Base-by-base conservation (phyloP, 805 yeast genomes). In the Saturnispora bothae region DNA sequence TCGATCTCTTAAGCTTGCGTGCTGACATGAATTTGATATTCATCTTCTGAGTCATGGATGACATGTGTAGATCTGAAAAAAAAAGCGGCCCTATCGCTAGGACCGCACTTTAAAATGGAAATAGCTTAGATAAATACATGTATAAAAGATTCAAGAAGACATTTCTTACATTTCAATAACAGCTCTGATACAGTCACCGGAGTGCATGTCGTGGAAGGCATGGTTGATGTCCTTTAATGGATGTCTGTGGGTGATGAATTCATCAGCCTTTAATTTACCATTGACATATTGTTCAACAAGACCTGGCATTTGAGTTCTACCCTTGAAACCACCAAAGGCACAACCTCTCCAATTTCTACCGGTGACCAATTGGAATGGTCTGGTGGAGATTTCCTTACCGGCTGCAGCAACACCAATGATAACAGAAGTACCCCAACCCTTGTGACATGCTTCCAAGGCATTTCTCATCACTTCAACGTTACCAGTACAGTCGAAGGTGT, bases 281-380 rank as follows among this genome's bases (percentile, higher is more conserved):
- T 64, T 62, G 68, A 83, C 62, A 64, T 89, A 89, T 59, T 82
- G 88, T 42, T 84, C 79, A 41, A 92, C 95, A 42, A 88, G 70
- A 16, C 77, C 84, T 36, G 95, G 96, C 68, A 92, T 73, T 68
- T 92, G 96, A 29, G 95, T 59, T 69, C 96, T 82, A 58, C 98
- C 97, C 67, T 92, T 92, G 57, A 92, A 86, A 61, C 97, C 98
- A 54, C 99, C 99, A 52, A 85, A 92, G n/a, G 99, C 99, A 56
- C 95, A 84, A 53, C 99, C 99, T 62, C 76, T 83, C 97, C 98
- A 89, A 38, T 83, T 95, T 66, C 98, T 80, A 52, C 99, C 99
- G 30, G 97, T 92, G 48, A 92, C 97, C 62, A 92, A 76, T 69
- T 89, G 97, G 83, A 92, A 92, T 44, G 99, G 98, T 65, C 97